These are phyloP conservation scores for Drechslera avenae DNA, from an alignment of 2,329 filamentous ascomycete genomes.

Conservation along the genomic window DNA sequence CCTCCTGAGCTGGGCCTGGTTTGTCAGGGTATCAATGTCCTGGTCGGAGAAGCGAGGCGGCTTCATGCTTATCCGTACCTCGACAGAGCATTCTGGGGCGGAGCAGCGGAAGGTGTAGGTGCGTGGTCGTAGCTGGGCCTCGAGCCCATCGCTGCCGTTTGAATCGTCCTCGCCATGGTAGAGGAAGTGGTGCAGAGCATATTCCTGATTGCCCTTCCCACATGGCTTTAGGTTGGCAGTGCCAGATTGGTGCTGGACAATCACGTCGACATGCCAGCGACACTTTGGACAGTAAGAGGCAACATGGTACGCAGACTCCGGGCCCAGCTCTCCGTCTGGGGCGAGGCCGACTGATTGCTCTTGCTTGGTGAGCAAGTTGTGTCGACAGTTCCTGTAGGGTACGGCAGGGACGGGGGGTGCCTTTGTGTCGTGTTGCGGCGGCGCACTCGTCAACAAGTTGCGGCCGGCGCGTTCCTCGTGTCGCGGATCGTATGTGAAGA, in stretches of 20 bases:
- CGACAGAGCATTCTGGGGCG: constrained; percentile 59
- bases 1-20: constrained; percentile 57
- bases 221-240: constrained; percentile 49
- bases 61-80: constrained; percentile 58
- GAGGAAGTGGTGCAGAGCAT: constrained; percentile 67
- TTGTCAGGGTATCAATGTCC: constrained; percentile 59
- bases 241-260: constrained; percentile 57
- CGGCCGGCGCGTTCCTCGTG: constrained; percentile 52
- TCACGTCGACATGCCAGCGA: constrained; percentile 65
- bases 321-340: constrained; percentile 48
- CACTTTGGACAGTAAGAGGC: constrained; percentile 67
- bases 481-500: constrained; percentile 58
- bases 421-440: constrained; percentile 57
- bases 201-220: constrained; percentile 50
- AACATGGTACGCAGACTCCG: constrained; percentile 58
- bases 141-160: constrained; percentile 15
- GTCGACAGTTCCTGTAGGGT: constrained; percentile 58
- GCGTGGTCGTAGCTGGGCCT: constrained; percentile 25
- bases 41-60: constrained; percentile 58
- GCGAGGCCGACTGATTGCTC: constrained; percentile 58
- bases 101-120: constrained; percentile 63
- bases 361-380: constrained; percentile 63
- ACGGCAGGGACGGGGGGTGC: constrained; percentile 40
- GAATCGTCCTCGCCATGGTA: constrained; percentile 28
- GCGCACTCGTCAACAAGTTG: constrained; percentile 64